A percentile compares a stretch with the other conserved stretches of the same genome.
These are phyloP conservation scores for Epichloe typhina DNA, from an alignment of 2,329 filamentous ascomycete genomes.

Conservation along the genomic window DNA sequence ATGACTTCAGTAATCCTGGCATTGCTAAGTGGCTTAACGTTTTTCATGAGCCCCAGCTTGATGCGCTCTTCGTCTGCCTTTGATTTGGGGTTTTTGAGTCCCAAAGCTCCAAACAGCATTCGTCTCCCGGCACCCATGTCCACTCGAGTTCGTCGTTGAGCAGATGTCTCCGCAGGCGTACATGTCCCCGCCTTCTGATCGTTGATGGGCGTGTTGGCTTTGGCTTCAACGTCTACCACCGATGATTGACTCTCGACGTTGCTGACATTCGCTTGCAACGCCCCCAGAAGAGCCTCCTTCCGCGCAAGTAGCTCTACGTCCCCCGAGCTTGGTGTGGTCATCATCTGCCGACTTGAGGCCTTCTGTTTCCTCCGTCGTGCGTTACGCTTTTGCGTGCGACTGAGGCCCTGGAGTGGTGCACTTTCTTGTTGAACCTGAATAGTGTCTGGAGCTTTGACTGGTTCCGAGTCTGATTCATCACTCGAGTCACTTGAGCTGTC, in stretches of 20 bases:
- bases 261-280: not conserved
- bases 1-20: conserved; percentile 16
- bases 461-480: conserved; percentile 7
- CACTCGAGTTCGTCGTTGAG: conserved; percentile 9
- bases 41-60: conserved; percentile 44
- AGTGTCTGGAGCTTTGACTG: conserved; percentile 6
- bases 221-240: not conserved
- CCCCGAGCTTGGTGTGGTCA: not conserved
- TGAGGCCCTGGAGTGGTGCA: conserved; percentile 22
- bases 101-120: conserved; percentile 60
- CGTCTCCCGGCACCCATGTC: conserved; percentile 50
- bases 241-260: not conserved
- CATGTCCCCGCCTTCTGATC: not conserved
- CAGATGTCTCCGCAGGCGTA: not conserved
- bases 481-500: conserved; percentile 10
- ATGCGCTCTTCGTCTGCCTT: conserved; percentile 55
- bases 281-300: conserved; percentile 25
- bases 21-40: conserved; percentile 30
- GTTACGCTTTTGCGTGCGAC: conserved; percentile 38
- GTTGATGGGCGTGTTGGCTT: not conserved
- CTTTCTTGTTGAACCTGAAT: not conserved
- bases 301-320: conserved; percentile 22
- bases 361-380: conserved; percentile 31
- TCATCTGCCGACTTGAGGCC: conserved; percentile 4
- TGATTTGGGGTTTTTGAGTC: conserved; percentile 53